Base-by-base conservation (phyloP, 1,284 basidiomycete species). In the Austroboletus olivaceoglutinosus region DNA sequence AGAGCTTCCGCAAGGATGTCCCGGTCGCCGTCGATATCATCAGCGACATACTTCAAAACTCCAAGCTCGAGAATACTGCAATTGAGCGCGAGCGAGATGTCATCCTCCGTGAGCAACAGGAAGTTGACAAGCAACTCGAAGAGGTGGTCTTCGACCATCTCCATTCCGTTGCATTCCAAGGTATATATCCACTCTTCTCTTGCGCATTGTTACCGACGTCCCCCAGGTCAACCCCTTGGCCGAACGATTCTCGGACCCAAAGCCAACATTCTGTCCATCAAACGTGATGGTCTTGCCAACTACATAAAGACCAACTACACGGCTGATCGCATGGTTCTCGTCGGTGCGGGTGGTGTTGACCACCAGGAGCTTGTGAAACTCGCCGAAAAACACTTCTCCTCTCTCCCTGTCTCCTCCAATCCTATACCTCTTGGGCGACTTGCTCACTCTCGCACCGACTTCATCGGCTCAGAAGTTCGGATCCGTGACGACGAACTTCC, bases 221-320 rank as follows among this genome's bases (percentile, higher is more conserved):
- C 33, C n/a, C 12, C 63, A 93, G 91, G 82, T 62, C 93, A 98
- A 76, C 85, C 93, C 43, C 86, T 99, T 49, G 97, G 97, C 47
- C 89, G 94, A 64, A 98, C 96, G 61, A 99, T 99, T 72, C 90
- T 99, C 53, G 97, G 96, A 27, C 95, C 96, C 52, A 95, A 95
- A 76, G 81, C 85, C 61, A 97, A 98, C 79, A 98, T 99, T 68
- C 81, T 96, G 59, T 98, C 96, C 51, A 96, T 99, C 78, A 86
- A 86, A 73, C 90, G 90, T 48, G 85, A 92, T 60, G 93, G 99
- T 74, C 86, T 99, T 46, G 73, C 82, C 34, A 80, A 79, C 45
- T 99, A 99, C 80, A 98, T 99, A 77, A 86, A 93, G 74, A 94
- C 89, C 64, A 98, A 99, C 81, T 99, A 99, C 78, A 95, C 93